Conservation (phyloP, 2,329 filamentous ascomycete species). For the Elsinoe fawcettii region DNA sequence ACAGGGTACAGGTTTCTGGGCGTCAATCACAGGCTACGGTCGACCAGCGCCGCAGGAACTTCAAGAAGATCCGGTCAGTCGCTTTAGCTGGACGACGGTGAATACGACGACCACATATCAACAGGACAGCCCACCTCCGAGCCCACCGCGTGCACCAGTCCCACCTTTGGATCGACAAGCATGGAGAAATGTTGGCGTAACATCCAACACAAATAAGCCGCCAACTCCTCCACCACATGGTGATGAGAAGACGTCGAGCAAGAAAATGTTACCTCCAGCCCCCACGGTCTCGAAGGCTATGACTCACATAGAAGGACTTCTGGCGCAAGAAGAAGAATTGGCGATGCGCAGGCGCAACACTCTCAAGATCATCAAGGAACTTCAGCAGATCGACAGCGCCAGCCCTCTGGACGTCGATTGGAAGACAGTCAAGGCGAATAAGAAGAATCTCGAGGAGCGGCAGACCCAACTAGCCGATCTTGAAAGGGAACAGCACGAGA, state of each 20-base stretch:
- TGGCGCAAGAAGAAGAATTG: constrained; percentile 58
- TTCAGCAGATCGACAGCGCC: constrained; percentile 66
- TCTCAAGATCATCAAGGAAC: constrained; percentile 62
- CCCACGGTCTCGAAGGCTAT: constrained; percentile 31
- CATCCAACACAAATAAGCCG: constrained; percentile 4
- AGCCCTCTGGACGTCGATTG: constrained; percentile 59
- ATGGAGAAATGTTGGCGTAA: not conserved
- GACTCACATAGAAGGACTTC: constrained; percentile 55
- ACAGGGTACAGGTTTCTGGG: not conserved
- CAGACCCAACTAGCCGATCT: constrained; percentile 63
- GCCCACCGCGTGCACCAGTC: constrained; percentile 32
- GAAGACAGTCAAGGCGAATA: constrained; percentile 47
- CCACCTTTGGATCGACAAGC: not conserved
- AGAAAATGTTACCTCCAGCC: constrained; percentile 30
- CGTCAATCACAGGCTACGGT: not conserved
- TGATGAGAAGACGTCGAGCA: not conserved
- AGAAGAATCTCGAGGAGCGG: constrained; percentile 58
- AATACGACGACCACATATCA: constrained; percentile 34
- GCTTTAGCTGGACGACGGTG: constrained; percentile 38
- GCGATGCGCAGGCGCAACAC: constrained; percentile 63
- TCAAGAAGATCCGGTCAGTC: constrained; percentile 26
- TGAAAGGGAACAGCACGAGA: constrained; percentile 66
- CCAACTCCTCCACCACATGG: constrained; percentile 12
- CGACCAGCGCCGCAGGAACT: constrained; percentile 14
- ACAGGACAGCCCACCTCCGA: constrained; percentile 35